A percentile compares a stretch with the other conserved stretches of the same genome.
These are phyloP conservation scores for Coleophoma eucalyptorum DNA, from an alignment of 2,329 filamentous ascomycete genomes.

Conservation along the genomic window DNA sequence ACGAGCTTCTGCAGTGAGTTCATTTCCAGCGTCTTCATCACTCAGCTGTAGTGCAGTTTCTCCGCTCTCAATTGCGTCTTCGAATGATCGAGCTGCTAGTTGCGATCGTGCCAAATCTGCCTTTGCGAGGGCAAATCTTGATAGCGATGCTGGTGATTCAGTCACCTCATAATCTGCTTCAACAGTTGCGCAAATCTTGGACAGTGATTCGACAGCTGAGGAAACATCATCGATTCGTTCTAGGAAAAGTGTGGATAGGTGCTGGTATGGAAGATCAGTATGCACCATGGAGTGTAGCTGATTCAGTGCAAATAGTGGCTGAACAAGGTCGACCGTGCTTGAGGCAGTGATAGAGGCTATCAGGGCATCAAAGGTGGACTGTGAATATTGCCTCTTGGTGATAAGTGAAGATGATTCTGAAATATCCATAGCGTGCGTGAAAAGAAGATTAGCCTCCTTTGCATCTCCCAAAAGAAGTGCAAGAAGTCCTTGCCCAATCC, in stretches of 20 bases:
- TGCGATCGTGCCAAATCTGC: conserved; percentile 83
- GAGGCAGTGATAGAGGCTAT: conserved; percentile 49
- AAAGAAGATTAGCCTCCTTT: conserved; percentile 77
- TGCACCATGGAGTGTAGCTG: conserved; percentile 74
- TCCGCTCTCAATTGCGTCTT: conserved; percentile 72
- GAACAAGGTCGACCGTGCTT: conserved; percentile 64
- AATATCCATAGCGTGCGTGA: conserved; percentile 93
- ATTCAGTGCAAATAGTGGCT: conserved; percentile 83
- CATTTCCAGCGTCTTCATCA: conserved; percentile 64
- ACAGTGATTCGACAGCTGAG: conserved; percentile 60
- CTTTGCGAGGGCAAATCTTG: conserved; percentile 76
- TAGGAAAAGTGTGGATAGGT: conserved; percentile 75
- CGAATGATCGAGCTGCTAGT: conserved; percentile 63
- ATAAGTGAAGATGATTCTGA: conserved; percentile 71
- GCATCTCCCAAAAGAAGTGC: conserved; percentile 67
- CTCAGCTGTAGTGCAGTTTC: conserved; percentile 78
- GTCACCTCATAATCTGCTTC: conserved; percentile 83
- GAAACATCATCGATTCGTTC: conserved; percentile 72
- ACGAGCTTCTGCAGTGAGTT: conserved; percentile 61
- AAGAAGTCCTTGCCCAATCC: conserved; percentile 88
- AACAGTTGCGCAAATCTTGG: conserved; percentile 61
- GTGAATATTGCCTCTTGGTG: conserved; percentile 73
- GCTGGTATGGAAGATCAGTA: conserved; percentile 66
- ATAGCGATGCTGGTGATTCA: conserved; percentile 71
- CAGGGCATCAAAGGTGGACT: conserved; percentile 80